Evolutionary conservation across 305 asterid genomes (phyloP), one percentile per base, ranked within the genome.

Genomic region (Solanum hybrid): DNA sequence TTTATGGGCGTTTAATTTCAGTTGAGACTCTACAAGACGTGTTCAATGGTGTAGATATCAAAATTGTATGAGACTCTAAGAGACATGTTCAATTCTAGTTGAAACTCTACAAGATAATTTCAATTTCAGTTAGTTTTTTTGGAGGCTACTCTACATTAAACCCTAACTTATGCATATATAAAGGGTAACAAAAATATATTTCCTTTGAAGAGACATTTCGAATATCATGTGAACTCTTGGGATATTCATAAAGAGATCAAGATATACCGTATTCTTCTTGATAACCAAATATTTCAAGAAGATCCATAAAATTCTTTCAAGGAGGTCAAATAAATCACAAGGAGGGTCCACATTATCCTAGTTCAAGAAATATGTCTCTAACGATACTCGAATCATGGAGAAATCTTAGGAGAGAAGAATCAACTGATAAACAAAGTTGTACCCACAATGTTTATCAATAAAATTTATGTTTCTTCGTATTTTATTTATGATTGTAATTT

Each of bases 301-400:
- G 0, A 61, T 61, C 12, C 12, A 0, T 22, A 61, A 61, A 20
- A 61, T 61, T 61, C 73, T 61, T 0, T 0, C 1, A 61, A 61
- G 73, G 72, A 7, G 24, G 26, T 61, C 72, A 20, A 57, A 61
- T 61, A 61, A 61, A 61, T 0, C 72, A 17, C 26, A 7, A 61
- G 72, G 26, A 20, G 34, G 24, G 26, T 20, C 26, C 72, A 61
- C 1, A 1, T 1, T 65, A 65, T 65, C 73, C 73, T 65, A 65
- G 73, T 65, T 0, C 12, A 8, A 65, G 12, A 65, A 22, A 65
- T 61, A 61, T 61, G 27, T 3, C 73, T 1, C 0, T 65, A 22
- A 65, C 12, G 12, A 0, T 6, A 0, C 27, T 22, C 1, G 12
- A 65, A 65, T 65, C 0, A 65, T 1, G 0, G 5, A 0, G 6